Evolutionary conservation across 2,329 filamentous ascomycete species (phyloP).

Genomic region (Curvularia spicifera): DNA sequence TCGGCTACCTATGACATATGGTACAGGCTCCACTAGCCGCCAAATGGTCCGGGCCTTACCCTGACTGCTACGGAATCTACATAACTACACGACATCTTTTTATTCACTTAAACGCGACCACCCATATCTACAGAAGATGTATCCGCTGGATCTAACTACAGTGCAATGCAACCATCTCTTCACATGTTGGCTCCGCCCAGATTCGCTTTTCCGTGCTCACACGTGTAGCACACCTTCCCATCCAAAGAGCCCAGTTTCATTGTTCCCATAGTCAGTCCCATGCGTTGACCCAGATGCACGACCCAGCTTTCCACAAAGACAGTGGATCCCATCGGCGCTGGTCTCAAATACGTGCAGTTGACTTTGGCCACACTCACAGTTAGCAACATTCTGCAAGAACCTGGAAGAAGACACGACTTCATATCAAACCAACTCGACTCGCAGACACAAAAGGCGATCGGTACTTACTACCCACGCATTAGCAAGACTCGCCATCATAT

Average conservation of each 20-base stretch:
- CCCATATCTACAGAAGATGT: background rate
- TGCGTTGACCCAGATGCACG: constrained; percentile 52
- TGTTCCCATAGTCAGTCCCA: constrained; percentile 50
- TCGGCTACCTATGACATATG: constrained; percentile 4
- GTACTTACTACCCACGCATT: constrained; percentile 23
- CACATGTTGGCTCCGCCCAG: constrained; percentile 32
- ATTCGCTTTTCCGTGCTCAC: constrained; percentile 49
- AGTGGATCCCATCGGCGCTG: constrained; percentile 50
- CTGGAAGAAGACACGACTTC: background rate
- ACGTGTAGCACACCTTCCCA: constrained; percentile 49
- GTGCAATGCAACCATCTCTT: background rate
- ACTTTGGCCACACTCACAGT: constrained; percentile 30
- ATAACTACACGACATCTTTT: background rate
- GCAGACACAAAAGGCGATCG: background rate
- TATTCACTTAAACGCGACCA: background rate
- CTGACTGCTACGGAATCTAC: background rate
- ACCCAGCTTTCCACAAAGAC: constrained; percentile 54
- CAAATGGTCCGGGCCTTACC: background rate
- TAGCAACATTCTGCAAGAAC: constrained; percentile 15
- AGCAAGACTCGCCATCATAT: background rate
- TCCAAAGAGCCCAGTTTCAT: constrained; percentile 48
- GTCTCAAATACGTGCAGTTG: constrained; percentile 56
- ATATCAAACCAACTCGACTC: background rate
- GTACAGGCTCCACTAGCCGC: constrained; percentile 3
- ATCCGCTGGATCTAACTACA: background rate